Conservation (phyloP, 2,329 filamentous ascomycete species). For the Knoxdaviesia capensis region DNA sequence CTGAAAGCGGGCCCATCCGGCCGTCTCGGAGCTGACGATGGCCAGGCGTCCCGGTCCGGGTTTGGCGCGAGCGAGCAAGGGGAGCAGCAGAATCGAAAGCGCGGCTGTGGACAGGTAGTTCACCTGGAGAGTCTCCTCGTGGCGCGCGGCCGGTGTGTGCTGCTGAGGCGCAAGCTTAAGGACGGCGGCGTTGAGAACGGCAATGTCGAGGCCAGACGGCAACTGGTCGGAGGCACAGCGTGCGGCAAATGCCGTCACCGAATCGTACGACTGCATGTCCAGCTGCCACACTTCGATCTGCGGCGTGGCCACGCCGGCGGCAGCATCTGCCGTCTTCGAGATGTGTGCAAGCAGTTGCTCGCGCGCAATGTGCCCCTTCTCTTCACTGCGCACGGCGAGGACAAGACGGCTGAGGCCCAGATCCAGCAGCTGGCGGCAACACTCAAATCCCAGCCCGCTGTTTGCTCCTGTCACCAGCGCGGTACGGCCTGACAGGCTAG, state of each 20-base stretch:
- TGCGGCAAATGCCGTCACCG: conserved; percentile 19
- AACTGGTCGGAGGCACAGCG: background rate
- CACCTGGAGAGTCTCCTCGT: no score
- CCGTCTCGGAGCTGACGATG: no score
- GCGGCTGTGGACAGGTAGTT: no score
- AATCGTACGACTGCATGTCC: conserved; percentile 25
- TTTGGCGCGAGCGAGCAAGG: no score
- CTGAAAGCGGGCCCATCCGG: no score
- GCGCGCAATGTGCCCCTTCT: conserved; percentile 20
- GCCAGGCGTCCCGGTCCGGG: no score
- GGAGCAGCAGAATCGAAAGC: no score
- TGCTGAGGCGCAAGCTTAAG: no score
- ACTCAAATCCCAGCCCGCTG: conserved; percentile 25
- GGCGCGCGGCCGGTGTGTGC: no score
- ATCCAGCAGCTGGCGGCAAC: conserved; percentile 17
- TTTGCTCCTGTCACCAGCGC: conserved; percentile 30
- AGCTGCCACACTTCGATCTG: conserved; percentile 25
- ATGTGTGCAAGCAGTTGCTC: background rate
- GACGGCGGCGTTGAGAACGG: no score
- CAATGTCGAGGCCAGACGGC: no score
- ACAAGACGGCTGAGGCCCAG: conserved; percentile 21
- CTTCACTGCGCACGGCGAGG: conserved; percentile 21
- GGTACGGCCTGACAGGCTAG: conserved; percentile 14
- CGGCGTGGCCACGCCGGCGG: background rate
- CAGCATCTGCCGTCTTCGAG: no score